Base-by-base conservation (phyloP, 2,329 filamentous ascomycete species). In the Aureobasidium uvarum region DNA sequence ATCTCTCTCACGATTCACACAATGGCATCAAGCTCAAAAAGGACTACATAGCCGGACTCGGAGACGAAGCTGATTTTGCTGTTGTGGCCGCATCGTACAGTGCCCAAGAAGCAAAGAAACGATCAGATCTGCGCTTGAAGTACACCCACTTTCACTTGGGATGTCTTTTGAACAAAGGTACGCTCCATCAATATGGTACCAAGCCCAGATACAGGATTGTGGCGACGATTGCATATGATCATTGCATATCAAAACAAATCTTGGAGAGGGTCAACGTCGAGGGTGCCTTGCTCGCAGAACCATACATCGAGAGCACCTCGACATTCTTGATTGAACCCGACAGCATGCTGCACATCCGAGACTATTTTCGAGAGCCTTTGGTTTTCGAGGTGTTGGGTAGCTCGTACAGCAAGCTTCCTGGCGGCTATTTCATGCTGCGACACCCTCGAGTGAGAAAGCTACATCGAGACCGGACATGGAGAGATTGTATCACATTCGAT, bases 71-170 rank as follows among this genome's bases (percentile, higher is more conserved):
- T 11, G 93, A 96, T 74, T 90, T 96, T 72, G 88, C 89, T 1
- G 82, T 94, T 1, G 79, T 96, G 3, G 92, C 91, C 0, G 92
- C 86, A 6, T 85, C 86, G 20, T 92, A 89, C 70, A 85, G 92
- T 69, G 78, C 88, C 3, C 79, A 81, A 58, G 84, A 86, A 67
- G 89, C 88, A 8, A 6, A 80, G 81, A 20, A 72, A 90, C 50
- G 82, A 13, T 48, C 66, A 14, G 45, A 20, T 20, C n/a, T 66
- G 18, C 38, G 66, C n/a, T 62, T 74, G 54, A 73, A 83, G 63
- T 96, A 89, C 88, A 96, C 91, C 3, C 86, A 90, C 59, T 96
- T 96, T 72, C 88, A 89, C 71, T 77, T 96, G 18, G 92, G 87
- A 1, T 96, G 91, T 74, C 79, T 93, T 10, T 79, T 84, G 25